Evolutionary conservation across 1,139 yeast species (phyloP), one percentile per base, ranked within the genome.

Genomic region (Meyerozyma elateridarum): DNA sequence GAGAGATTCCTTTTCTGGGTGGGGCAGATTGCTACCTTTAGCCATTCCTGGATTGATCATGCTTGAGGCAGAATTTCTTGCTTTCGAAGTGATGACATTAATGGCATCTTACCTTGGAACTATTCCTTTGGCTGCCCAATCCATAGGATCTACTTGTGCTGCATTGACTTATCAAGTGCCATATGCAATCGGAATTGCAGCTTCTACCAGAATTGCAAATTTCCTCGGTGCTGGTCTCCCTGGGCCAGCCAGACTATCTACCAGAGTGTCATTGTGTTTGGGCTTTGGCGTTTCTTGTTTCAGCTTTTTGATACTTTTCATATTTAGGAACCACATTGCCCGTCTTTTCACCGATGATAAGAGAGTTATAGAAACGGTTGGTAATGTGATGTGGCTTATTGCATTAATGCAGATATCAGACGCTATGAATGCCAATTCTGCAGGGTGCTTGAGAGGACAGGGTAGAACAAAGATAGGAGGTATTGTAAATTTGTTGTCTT

Each of bases 401-500:
- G 78, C 80, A 1, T 46, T 69, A 19, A 72, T 73, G 70, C 80
- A 74, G 51, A 56, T 74, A 12, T 70, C 73, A 21, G 81, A 75
- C 51, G 74, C 78, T 1, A 55, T 72, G 58, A 75, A 74, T 49
- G 76, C 79, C 6, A 73, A 72, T 33, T 69, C 76, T 4, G 80
- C 80, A 3, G 81, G 81, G 3, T 72, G 79, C 40, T 59, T 75
- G 29, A 56, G 80, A 39, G 81, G 81, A 9, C 79, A 75, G 48
- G 80, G 80, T 12, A 69, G 70, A 45, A 76, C 78, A 14, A 70
- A 66, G 43, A 73, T 75, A 30, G 80, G 80, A 3, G 80, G 80
- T 6, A 67, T 71, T 28, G 73, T 73, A 22, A 75, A 75, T 41
- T 53, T 75, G 36, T 41, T 73, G 16, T 62, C 76, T 1, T 75